Percentiles rank a stretch among this genome's conserved stretches.
These are phyloP conservation scores for Magnaporthales sp. DNA, from an alignment of 2,329 filamentous ascomycete species.

Conservation along the genomic window DNA sequence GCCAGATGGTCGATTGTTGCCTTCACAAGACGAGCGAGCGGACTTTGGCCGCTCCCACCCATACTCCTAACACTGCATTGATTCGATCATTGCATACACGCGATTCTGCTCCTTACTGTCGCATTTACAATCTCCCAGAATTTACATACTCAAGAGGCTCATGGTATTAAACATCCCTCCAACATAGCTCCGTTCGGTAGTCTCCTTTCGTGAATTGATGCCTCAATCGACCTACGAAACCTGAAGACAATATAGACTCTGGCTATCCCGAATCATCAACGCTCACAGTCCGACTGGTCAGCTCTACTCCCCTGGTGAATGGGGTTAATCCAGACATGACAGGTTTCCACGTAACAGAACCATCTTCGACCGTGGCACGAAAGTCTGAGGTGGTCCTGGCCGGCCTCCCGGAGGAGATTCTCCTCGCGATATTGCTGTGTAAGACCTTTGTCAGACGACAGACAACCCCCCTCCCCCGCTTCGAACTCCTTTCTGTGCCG, in stretches of 20 bases:
- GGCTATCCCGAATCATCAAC: neutral
- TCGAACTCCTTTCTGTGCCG: neutral
- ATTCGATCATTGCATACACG: neutral
- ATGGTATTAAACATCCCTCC: neutral
- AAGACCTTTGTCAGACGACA: constrained; percentile 18
- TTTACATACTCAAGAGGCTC: neutral
- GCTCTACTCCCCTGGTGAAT: neutral
- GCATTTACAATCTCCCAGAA: neutral
- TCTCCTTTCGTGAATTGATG: neutral
- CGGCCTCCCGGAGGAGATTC: constrained; percentile 52
- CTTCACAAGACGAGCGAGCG: neutral
- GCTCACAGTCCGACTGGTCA: neutral
- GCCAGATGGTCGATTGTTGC: neutral
- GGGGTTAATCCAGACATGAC: neutral
- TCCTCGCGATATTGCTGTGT: constrained; percentile 53
- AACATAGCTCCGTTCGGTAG: neutral
- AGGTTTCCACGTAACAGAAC: constrained; percentile 12
- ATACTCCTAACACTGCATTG: neutral
- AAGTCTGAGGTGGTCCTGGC: constrained; percentile 25
- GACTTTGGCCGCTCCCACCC: neutral
- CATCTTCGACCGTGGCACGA: neutral
- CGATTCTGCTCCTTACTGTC: neutral
- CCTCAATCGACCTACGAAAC: neutral
- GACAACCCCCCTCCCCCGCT: neutral
- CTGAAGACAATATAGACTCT: neutral